Percentiles rank a stretch among this genome's conserved stretches.
Conservation (phyloP, 805 yeast genomes). For the Wickerhamomyces kurtzmanii region DNA sequence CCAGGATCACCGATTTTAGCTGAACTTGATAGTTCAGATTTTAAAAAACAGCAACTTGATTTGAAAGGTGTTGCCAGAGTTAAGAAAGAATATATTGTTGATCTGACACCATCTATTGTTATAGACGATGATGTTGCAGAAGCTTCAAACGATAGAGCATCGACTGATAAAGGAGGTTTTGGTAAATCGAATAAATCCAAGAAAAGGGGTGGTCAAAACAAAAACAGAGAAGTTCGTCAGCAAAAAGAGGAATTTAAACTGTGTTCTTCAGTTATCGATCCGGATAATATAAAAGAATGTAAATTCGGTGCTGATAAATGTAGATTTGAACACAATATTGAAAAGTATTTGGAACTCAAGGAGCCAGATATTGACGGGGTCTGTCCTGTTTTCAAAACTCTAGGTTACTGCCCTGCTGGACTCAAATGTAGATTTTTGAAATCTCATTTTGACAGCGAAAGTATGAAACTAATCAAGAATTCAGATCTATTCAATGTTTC, state of each 20-base stretch:
- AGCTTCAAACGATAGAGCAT: slow-evolving; percentile 26
- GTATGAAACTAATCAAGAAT: slow-evolving; percentile 34
- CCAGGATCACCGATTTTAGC: slow-evolving; percentile 8
- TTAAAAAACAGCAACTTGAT: slow-evolving; percentile 1
- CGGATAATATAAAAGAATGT: slow-evolving; percentile 36
- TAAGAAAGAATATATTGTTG: slow-evolving; percentile 58
- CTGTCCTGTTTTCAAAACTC: slow-evolving; percentile 76
- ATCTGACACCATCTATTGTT: slow-evolving; percentile 9
- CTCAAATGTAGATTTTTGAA: slow-evolving; percentile 85
- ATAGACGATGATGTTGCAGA: slow-evolving; percentile 39
- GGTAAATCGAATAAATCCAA: slow-evolving; percentile 31
- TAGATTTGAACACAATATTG: slow-evolving; percentile 67
- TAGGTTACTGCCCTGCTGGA: slow-evolving; percentile 91
- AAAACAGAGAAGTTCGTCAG: slow-evolving; percentile 69
- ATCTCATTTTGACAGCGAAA: slow-evolving; percentile 50
- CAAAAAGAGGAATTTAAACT: slow-evolving; percentile 51
- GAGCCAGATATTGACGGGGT: slow-evolving; percentile 61
- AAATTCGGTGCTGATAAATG: slow-evolving; percentile 64
- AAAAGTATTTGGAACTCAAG: slow-evolving; percentile 52
- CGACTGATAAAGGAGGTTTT: slow-evolving; percentile 33
- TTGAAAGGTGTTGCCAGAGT: slow-evolving; percentile 64
- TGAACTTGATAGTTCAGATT: not conserved
- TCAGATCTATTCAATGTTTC: slow-evolving; percentile 25
- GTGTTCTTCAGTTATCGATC: slow-evolving; percentile 57
- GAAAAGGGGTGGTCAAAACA: slow-evolving; percentile 73